Conservation (phyloP, 495 filamentous ascomycete species). For the Penicillium lividum region DNA sequence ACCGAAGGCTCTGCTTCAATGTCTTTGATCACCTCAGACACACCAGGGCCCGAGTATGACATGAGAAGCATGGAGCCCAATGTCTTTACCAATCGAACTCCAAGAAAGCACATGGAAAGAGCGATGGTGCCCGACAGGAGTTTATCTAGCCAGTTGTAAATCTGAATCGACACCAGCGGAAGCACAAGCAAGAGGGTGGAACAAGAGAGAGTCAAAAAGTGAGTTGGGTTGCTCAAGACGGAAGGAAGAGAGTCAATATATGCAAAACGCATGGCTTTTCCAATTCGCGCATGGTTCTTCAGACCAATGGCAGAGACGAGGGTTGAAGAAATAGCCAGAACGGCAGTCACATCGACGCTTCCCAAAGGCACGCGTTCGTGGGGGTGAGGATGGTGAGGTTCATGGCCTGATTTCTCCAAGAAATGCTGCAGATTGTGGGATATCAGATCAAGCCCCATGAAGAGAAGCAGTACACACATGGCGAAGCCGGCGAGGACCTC, state of each 20-base stretch:
- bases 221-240: constrained; percentile 85
- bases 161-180: constrained; percentile 73
- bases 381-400: constrained; percentile 68
- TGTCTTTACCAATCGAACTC: constrained; percentile 75
- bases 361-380: constrained; percentile 72
- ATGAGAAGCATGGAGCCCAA: constrained; percentile 93
- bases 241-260: constrained; percentile 80
- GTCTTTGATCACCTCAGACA: constrained; percentile 76
- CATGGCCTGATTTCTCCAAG: constrained; percentile 64
- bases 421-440: constrained; percentile 90
- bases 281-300: constrained; percentile 92
- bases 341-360: constrained; percentile 75
- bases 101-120: constrained; percentile 81
- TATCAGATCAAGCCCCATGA: constrained; percentile 94
- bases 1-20: constrained; percentile 80
- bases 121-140: constrained; percentile 78
- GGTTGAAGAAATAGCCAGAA: constrained; percentile 86
- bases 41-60: constrained; percentile 71
- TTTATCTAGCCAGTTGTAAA: constrained; percentile 80
- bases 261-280: constrained; percentile 75
- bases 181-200: constrained; percentile 78
- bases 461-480: constrained; percentile 90
- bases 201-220: constrained; percentile 88
- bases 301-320: constrained; percentile 83
- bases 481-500: constrained; percentile 97